Evolutionary conservation across 345 rosid genomes (phyloP), one percentile per base, ranked within the genome.

Genomic region (Zanthoxylum bungeanum): DNA sequence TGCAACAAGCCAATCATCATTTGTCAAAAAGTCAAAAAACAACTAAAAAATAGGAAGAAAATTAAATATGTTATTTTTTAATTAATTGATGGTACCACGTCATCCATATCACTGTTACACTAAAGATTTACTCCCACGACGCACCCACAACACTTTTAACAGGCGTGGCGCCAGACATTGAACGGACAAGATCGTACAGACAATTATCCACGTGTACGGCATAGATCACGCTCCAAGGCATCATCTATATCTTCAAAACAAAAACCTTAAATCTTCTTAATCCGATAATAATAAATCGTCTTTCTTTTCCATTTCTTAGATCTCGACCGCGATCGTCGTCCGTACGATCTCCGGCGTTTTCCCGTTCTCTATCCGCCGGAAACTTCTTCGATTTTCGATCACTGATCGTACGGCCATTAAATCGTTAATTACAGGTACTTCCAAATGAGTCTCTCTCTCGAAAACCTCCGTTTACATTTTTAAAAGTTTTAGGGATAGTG

Each of bases 181-280:
- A 52, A 74, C 12, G 56, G 33, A 10, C 42, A 46, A 63, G 77
- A 73, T 77, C 65, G 30, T 7, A 30, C 21, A 21, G 5, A 42
- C 34, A 7, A 9, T 0, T 31, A 16, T 61, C 71, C 85, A 81
- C 85, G 80, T 84, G 85, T 75, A 79, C 78, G 81, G 71, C 14
- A 12, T 0, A 24, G 75, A 74, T 75, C 37, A 60, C 51, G 4
- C 74, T 52, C 68, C 68, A 70, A 72, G 67, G 49, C 82, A 79
- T 81, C 84, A 74, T 77, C 80, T 75, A 58, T n/a, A 55, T 67
- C 49, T 11, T 14, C 49, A 17, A 36, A 60, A 40, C 63, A 58
- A 47, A 72, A 65, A 31, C 37, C 61, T 68, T 40, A 53, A 57
- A 56, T 25, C n/a, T 27, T 21, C 27, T 53, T 28, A 71, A 64